A percentile compares a stretch with the other conserved stretches of the same genome.
Evolutionary conservation across 352 stramenopile species (phyloP).

Genomic region (Globisporangium paroecandrum): DNA sequence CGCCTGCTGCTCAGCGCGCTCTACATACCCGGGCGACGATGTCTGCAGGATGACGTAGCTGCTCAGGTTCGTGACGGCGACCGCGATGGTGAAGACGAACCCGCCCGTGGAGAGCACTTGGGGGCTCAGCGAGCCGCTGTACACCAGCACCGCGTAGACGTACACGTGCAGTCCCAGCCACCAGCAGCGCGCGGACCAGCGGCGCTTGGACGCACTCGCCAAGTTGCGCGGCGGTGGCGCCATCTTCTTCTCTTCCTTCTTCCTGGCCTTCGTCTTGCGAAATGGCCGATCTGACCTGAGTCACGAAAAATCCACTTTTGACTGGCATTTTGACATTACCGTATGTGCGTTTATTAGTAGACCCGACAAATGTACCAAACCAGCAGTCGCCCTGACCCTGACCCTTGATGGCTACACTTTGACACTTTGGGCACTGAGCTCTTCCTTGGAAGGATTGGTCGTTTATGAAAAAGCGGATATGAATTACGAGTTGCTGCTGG

Average conservation of each 20-base stretch:
- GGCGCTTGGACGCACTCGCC: conserved; percentile 35
- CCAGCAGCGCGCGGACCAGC: conserved; percentile 64
- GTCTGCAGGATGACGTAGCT: conserved; percentile 58
- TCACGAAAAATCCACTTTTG: neutral
- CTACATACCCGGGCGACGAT: conserved; percentile 59
- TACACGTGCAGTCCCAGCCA: conserved; percentile 66
- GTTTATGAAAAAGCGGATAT: neutral
- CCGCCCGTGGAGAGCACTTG: conserved; percentile 32
- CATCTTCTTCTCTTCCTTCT: conserved; percentile 2
- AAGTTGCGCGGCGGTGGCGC: neutral
- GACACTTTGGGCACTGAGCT: neutral
- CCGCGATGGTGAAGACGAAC: conserved; percentile 34
- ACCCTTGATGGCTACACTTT: neutral
- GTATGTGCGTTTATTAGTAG: neutral
- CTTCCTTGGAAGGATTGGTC: neutral
- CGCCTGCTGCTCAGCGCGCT: neutral
- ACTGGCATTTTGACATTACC: neutral
- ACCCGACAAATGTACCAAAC: too few species aligned
- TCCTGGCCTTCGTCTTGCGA: neutral
- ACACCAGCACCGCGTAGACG: conserved; percentile 45
- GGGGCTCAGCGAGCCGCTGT: conserved; percentile 31
- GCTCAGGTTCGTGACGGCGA: conserved; percentile 35
- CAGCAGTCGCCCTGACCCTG: neutral
- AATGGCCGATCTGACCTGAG: neutral
- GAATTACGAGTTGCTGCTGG: neutral